Evolutionary conservation across 2,329 filamentous ascomycete species (phyloP), one percentile per base, ranked within the genome.

Genomic region (Aspergillus uvarum): DNA sequence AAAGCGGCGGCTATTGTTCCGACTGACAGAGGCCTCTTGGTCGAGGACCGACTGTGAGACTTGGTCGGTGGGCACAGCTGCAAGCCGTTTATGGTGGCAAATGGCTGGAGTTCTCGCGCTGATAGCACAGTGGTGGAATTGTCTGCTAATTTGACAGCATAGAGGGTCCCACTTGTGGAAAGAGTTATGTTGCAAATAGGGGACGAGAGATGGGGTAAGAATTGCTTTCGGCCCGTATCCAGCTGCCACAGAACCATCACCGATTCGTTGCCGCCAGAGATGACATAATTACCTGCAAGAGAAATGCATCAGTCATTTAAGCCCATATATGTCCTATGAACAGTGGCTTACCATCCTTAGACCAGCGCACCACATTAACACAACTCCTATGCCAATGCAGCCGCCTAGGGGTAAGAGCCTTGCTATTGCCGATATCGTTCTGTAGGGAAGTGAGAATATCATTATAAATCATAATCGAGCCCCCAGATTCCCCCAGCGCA

Each of bases 201-300:
- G 5, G 92, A 90, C 24, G 90, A 89, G 59, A 99, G 82, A 82
- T 98, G 92, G n/a, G 95, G 95, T 29, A 99, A 80, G 70, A 89
- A 91, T 71, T 95, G 89, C 69, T 87, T 87, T 72, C 89, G 89
- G 63, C 88, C 88, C 0, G 94, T 97, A 66, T 96, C 91, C 59
- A 97, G 81, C 76, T 99, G 95, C 93, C 93, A 98, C 32, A 97
- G 80, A 8, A 96, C 91, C 47, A 99, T 81, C 21, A 92, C 90
- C 7, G 92, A 93, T 77, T 99, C 95, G 22, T 87, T 87, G 32
- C 95, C 95, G 71, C 95, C 95, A 59, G 95, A 98, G 55, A 99
- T 88, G 60, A 99, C 79, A 74, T 99, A 99, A 72, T 96, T 92
- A 54, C 91, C 91, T 95, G 66, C 14, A 51, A 22, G 16, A n/a